A percentile compares a stretch with the other conserved stretches of the same genome.
Conservation (phyloP, 2,329 filamentous ascomycete species). For the Emmonsia crescens region DNA sequence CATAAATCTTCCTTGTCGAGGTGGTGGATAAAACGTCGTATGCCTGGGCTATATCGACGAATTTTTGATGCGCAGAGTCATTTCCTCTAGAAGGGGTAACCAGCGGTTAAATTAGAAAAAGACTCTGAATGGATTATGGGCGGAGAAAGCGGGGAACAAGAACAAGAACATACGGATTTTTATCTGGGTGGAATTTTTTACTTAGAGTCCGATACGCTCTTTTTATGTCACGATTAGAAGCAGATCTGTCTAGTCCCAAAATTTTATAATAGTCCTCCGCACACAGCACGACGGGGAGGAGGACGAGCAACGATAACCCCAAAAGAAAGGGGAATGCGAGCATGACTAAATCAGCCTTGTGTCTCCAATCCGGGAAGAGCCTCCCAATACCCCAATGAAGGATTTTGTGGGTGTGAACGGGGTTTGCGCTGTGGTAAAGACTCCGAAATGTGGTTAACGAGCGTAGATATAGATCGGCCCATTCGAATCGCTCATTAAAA, state of each 20-base stretch:
- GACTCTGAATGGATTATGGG: not conserved
- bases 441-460: not conserved
- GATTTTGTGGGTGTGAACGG: not conserved
- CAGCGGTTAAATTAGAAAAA: not conserved
- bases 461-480: not conserved
- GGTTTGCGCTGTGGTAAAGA: not conserved
- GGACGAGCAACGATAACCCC: slow-evolving; percentile 23
- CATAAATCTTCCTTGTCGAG: slow-evolving; percentile 78
- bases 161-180: slow-evolving; percentile 66
- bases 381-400: not conserved
- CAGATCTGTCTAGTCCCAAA: slow-evolving; percentile 66
- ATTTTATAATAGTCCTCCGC: slow-evolving; percentile 51
- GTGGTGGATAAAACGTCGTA: slow-evolving; percentile 82
- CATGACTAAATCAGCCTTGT: slow-evolving; percentile 18
- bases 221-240: slow-evolving; percentile 81
- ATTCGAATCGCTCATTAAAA: not conserved
- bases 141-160: not conserved
- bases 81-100: slow-evolving; percentile 49
- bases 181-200: slow-evolving; percentile 96
- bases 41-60: slow-evolving; percentile 86
- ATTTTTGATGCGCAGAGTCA: slow-evolving; percentile 71
- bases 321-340: slow-evolving; percentile 24
- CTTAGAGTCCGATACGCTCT: slow-evolving; percentile 82
- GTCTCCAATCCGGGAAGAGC: not conserved
- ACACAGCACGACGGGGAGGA: slow-evolving; percentile 30